Evolutionary conservation across 2,329 filamentous ascomycete genomes (phyloP), one percentile per base, ranked within the genome.

Genomic region (Aureobasidium sp.): DNA sequence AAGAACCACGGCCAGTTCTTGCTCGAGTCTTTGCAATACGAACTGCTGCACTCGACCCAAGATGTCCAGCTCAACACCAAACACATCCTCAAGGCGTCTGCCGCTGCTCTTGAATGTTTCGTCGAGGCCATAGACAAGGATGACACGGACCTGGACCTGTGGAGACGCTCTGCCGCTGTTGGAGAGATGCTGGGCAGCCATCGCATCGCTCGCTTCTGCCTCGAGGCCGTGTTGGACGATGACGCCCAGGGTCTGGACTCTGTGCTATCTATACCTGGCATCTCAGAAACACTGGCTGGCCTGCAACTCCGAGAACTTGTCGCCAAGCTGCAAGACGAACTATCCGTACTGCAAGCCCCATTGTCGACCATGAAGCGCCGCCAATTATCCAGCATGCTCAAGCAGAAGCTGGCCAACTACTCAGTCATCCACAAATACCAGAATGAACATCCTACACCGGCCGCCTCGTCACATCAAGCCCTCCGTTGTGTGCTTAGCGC

Each of bases 1-100:
- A 99, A 97, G 75, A 99, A 97, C 69, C 87, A 93, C 75, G 94
- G 91, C 45, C 90, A 97, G 70, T 97, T 96, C 71, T 79, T 88
- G 63, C 79, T 99, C n/a, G 93, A 99, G 72, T 79, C 77, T 63
- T 84, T 88, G 67, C 86, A 81, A 68, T 77, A 84, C 27, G 45
- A 62, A n/a, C 31, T 61, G 20, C 15, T 22, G 8, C 71, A 72
- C 3, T 73, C 78, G 2, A 67, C 49, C 17, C 59, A 15, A 12
- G 34, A 41, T 45, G 56, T 27, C 3, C 41, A 58, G 53, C 25
- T 53, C 42, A 44, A 41, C 25, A 56, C 39, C 8, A 66, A 67
- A 25, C 67, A 71, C 22, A 70, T 73, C 14, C 58, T 71, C 31
- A 67, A 72, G 36, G 69, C 70, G n/a, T 73, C 75, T 8, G 70